Conservation (phyloP, 1,284 basidiomycete species). For the Rhodotorula sp. region DNA sequence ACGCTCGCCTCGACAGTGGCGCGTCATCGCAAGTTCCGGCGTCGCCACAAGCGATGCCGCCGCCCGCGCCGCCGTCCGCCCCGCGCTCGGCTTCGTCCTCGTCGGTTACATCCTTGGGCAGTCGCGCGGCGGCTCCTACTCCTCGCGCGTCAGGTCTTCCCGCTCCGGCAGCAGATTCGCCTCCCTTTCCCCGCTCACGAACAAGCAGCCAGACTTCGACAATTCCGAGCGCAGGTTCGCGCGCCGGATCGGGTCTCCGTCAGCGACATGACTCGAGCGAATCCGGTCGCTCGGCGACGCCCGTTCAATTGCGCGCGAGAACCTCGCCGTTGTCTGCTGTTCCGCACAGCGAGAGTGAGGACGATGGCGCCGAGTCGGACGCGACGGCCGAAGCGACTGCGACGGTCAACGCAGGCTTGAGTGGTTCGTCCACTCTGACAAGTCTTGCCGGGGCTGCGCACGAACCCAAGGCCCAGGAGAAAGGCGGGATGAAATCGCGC, state of each 20-base stretch:
- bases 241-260: background rate
- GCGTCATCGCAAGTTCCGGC: background rate
- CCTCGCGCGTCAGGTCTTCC: background rate
- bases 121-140: background rate
- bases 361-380: constrained; percentile 31
- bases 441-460: background rate
- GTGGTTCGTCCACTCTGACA: constrained; percentile 2
- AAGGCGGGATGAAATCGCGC: constrained; percentile 32
- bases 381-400: constrained; percentile 32
- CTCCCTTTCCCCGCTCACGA: constrained; percentile 7
- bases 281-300: constrained; percentile 25
- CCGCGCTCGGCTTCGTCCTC: background rate
- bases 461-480: constrained; percentile 15
- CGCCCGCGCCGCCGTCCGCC: background rate
- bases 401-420: constrained; percentile 4
- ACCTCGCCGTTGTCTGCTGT: constrained; percentile 21
- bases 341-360: constrained; percentile 7
- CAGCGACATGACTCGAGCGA: constrained; percentile 18
- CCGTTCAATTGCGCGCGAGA: constrained; percentile 12
- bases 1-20: constrained; percentile 2
- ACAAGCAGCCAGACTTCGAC: constrained; percentile 15
- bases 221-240: background rate
- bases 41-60: background rate
- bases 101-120: constrained; percentile 2
- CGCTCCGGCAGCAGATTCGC: constrained; percentile 4